These are phyloP conservation scores for Colletotrichum sp. DNA, from an alignment of 2,329 filamentous ascomycete species.

Conservation along the genomic window DNA sequence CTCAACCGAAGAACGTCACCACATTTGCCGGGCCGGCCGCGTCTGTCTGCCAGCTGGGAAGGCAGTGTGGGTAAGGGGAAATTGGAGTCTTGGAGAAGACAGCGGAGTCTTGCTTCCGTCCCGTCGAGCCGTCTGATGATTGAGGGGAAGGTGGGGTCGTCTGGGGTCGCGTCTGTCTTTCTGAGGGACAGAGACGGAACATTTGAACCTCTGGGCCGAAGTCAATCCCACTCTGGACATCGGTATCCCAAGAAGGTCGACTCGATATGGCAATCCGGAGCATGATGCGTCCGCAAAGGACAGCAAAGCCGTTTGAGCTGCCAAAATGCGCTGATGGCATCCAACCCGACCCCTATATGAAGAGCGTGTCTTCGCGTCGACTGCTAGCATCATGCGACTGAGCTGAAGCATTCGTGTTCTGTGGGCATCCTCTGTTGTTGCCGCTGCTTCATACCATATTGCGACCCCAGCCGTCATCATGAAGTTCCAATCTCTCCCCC, in stretches of 20 bases:
- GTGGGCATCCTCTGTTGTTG: not conserved
- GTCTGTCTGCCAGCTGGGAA: not conserved
- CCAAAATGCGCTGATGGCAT: conserved; percentile 1
- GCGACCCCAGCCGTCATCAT: not conserved
- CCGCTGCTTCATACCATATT: not conserved
- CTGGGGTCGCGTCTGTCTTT: not conserved
- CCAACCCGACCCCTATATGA: not conserved
- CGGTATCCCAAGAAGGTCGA: not conserved
- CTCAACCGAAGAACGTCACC: not conserved
- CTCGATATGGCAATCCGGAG: conserved; percentile 32
- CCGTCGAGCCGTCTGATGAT: not conserved
- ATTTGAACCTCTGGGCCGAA: not conserved
- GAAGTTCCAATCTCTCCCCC: not conserved
- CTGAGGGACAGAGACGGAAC: not conserved
- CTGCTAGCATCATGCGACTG: not conserved
- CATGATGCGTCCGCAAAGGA: conserved; percentile 33
- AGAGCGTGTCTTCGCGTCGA: not conserved
- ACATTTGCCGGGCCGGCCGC: not conserved
- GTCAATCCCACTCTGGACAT: not conserved
- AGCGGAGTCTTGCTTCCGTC: not conserved
- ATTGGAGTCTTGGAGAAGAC: not conserved
- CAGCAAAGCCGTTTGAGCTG: conserved; percentile 28
- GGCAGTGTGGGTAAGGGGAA: not conserved
- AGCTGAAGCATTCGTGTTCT: not conserved
- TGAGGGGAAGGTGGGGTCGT: conserved; percentile 3